Base-by-base conservation (phyloP, 1,284 basidiomycete species). In the Sphaerobolus stellatus region DNA sequence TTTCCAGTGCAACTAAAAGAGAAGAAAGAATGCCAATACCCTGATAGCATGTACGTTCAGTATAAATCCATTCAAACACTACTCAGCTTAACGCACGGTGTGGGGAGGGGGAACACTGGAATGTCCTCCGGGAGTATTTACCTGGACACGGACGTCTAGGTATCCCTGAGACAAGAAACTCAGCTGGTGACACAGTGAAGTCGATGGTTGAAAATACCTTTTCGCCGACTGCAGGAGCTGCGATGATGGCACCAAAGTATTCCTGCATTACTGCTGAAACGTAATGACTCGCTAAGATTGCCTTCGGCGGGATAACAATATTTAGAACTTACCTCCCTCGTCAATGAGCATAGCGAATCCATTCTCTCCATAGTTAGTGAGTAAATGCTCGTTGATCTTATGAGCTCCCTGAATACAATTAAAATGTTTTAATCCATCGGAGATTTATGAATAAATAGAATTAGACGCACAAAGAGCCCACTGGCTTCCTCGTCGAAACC, bases 401-500 rank as follows among this genome's bases (percentile, higher is more conserved):
- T 65, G 66, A 2, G 86, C 86, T 16, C 85, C 86, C 78, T 43
- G 11, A 29, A 31, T 41, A 30, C 20, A 18, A 14, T 18, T 33
- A 48, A 28, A 16, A 29, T 48, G 9, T 52, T 54, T 13, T 6
- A 22, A 18, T 43, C n/a, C n/a, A n/a, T n/a, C n/a, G n/a, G 41
- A 14, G 11, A 14, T 43, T 6, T 8, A 36, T 36, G 13, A 36
- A 36, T 4, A 3, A 43, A 11, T 6, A 43, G 9, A 43, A 16
- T 57, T 54, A 51, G 66, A 68, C 66, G 52, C 54, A 78, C 79
- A 13, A 76, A 72, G 33, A 73, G 59, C 2, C 84, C 83, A 25
- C 76, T 74, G 2, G 73, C 65, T 68, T 90, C 88, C 62, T 90
- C 88, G 62, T 90, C 87, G 54, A 82, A 83, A n/a, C 88, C 88